Percentiles rank a stretch among this genome's conserved stretches.
Evolutionary conservation across 2,329 filamentous ascomycete genomes (phyloP).

Genomic region (Fusarium sp.): DNA sequence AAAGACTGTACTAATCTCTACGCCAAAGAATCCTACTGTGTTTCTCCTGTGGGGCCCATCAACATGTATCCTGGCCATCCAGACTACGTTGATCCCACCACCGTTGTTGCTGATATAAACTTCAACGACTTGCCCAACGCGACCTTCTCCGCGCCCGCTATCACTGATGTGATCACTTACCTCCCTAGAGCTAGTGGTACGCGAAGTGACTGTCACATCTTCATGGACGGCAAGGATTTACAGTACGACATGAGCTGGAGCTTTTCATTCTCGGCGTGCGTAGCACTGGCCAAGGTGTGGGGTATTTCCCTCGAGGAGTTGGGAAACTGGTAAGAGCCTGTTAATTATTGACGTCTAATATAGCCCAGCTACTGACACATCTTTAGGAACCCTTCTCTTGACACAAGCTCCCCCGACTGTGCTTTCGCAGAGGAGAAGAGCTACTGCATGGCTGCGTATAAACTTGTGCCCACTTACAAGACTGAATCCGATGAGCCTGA

Average conservation of each 20-base stretch:
- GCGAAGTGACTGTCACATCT: not conserved
- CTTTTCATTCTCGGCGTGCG: not conserved
- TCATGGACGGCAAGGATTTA: not conserved
- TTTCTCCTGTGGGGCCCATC: constrained; percentile 34
- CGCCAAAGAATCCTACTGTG: constrained; percentile 48
- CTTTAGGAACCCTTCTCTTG: constrained; percentile 4
- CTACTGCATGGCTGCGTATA: constrained; percentile 1
- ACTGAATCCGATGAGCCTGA: not conserved
- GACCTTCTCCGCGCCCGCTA: constrained; percentile 3
- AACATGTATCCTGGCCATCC: constrained; percentile 9
- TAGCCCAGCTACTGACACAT: not conserved
- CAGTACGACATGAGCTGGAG: not conserved
- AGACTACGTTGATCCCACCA: not conserved
- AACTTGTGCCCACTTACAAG: not conserved
- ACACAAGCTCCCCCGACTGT: not conserved
- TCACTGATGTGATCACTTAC: constrained; percentile 1
- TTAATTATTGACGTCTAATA: not conserved
- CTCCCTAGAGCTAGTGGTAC: constrained; percentile 1
- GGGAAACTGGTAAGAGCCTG: not conserved
- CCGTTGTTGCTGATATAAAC: not conserved
- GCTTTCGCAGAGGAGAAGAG: not conserved
- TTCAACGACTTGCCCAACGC: not conserved
- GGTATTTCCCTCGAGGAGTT: not conserved
- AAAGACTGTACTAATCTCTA: constrained; percentile 50
- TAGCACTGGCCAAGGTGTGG: not conserved